A percentile compares a stretch with the other conserved stretches of the same genome.
These are phyloP conservation scores for Lithocarpus polystachyus DNA, from an alignment of 306 rosid genomes.

Conservation along the genomic window DNA sequence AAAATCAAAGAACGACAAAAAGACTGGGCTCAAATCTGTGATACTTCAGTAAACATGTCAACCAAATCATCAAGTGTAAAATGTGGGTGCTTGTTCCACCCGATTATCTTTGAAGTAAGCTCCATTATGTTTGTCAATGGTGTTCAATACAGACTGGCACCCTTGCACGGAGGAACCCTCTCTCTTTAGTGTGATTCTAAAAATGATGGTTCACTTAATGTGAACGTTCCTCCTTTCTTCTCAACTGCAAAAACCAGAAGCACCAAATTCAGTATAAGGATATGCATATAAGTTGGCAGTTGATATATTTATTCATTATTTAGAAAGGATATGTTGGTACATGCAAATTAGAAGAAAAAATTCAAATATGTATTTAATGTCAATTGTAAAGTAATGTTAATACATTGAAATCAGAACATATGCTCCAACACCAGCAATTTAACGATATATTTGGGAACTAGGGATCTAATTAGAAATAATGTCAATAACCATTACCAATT, in stretches of 20 bases:
- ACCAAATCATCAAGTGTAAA: too few species aligned
- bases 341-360: neutral
- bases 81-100: neutral
- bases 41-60: neutral
- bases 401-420: neutral
- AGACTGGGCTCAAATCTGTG: neutral
- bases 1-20: neutral
- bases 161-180: neutral
- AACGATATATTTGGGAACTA: too few species aligned
- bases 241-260: conserved; percentile 36
- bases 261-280: conserved; percentile 12
- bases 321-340: neutral
- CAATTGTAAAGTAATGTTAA: neutral
- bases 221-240: conserved; percentile 38
- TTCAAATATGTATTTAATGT: too few species aligned
- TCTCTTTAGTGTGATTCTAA: neutral
- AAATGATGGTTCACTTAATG: neutral
- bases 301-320: neutral
- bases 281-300: neutral
- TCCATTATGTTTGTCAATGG: conserved; percentile 18
- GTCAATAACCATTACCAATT: neutral
- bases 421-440: neutral
- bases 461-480: too few species aligned
- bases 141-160: neutral
- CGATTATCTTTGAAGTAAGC: neutral